Evolutionary conservation across 2,329 filamentous ascomycete genomes (phyloP), one percentile per base, ranked within the genome.

Genomic region (Fusarium nygamai): DNA sequence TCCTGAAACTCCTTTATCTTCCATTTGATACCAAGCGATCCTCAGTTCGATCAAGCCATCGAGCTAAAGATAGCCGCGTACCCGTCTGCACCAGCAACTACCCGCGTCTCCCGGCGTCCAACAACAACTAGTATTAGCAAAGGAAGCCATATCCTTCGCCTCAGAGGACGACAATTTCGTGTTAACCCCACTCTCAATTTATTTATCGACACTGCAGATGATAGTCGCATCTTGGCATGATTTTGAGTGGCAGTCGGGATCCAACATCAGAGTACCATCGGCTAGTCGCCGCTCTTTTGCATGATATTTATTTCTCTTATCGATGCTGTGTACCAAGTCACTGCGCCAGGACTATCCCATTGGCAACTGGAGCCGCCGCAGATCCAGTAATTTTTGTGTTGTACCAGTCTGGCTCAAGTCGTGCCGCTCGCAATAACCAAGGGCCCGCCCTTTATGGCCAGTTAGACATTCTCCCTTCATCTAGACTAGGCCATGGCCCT

Each of bases 401-500:
- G 44, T 41, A 31, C 47, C 31, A 46, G 34, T 34, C 46, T 57
- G n/a, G 61, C 38, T 51, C 56, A 47, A 54, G 53, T 48, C 43
- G 33, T 63, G 72, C 43, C 72, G 72, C 69, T 73, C 69, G 14
- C 58, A 74, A 74, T 72, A 63, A 73, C 44, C 47, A 64, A 39
- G 41, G 54, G 39, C 50, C 48, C 48, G 41, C 72, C 61, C 72
- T 64, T 69, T 58, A 65, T 58, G 60, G 50, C 59, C 33, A 47
- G 58, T 46, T 10, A 41, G 24, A 34, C 31, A 41, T 54, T 48
- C 41, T 46, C 53, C 54, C 44, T 57, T 47, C 36, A 29, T 36
- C 59, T 44, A 19, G 60, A 38, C 27, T 69, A 36, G 13, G 39
- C 44, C 41, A 56, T 59, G 56, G 47, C 60, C 64, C 38, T 65